Conservation (phyloP, 257 asterid species). For the Primulina tabacum region DNA sequence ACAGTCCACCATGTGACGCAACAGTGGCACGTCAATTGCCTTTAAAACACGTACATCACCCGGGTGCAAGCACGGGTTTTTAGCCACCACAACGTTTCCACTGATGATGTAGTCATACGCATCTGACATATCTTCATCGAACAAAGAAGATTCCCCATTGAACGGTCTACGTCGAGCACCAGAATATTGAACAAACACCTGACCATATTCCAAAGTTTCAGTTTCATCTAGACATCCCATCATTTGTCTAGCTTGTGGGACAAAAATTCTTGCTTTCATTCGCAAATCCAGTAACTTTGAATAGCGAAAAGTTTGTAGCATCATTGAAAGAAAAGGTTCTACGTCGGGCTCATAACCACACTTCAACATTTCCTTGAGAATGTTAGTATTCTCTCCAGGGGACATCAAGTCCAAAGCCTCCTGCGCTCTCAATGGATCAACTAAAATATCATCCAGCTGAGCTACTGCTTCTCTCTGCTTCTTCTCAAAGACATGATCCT, state of each 20-base stretch:
- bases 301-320: slow-evolving; percentile 71
- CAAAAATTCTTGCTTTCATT: slow-evolving; percentile 55
- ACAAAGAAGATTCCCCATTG: slow-evolving; percentile 28
- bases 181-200: slow-evolving; percentile 74
- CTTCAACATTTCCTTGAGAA: slow-evolving; percentile 75
- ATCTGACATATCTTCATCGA: slow-evolving; percentile 21
- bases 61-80: slow-evolving; percentile 94
- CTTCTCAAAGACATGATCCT: slow-evolving; percentile 50
- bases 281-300: slow-evolving; percentile 72
- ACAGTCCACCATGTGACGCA: slow-evolving; percentile 91
- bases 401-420: slow-evolving; percentile 82
- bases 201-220: slow-evolving; percentile 66
- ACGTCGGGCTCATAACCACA: slow-evolving; percentile 81
- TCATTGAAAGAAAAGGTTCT: slow-evolving; percentile 88
- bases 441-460: slow-evolving; percentile 62
- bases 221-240: slow-evolving; percentile 96
- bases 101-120: slow-evolving; percentile 25
- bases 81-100: slow-evolving; percentile 74
- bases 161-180: slow-evolving; percentile 36
- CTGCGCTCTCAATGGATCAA: slow-evolving; percentile 60
- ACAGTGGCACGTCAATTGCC: slow-evolving; percentile 54
- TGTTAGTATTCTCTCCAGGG: slow-evolving; percentile 71
- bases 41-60: slow-evolving; percentile 81
- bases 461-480: slow-evolving; percentile 72
- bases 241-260: slow-evolving; percentile 69